A percentile compares a stretch with the other conserved stretches of the same genome.
phyloP scores from a whole-genome alignment of 192 early-diverging fungal species.

The Linnemannia zychae region DNA sequence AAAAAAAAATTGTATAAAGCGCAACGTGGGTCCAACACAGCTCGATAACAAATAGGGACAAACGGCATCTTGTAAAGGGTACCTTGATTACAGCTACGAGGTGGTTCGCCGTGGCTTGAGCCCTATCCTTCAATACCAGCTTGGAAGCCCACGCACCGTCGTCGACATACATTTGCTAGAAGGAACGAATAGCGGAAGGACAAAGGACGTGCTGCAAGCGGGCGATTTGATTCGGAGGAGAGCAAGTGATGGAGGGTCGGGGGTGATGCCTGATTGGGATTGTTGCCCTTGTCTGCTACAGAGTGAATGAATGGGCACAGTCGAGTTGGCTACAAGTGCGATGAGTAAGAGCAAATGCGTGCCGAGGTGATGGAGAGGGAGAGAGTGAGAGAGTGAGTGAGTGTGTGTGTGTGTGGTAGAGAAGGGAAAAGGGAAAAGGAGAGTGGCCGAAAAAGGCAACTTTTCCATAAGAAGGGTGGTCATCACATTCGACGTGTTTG shows the following conservation, averaged over 20 bases:
- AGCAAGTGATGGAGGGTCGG: neutral
- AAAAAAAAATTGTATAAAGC: no score
- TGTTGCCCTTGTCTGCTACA: no score
- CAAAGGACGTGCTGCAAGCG: neutral
- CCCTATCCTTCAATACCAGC: conserved; percentile 43
- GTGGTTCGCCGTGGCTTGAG: conserved; percentile 31
- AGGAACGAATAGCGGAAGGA: neutral
- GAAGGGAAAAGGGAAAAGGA: neutral
- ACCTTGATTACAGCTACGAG: conserved; percentile 47
- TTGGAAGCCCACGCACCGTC: conserved; percentile 51
- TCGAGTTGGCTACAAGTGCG: no score
- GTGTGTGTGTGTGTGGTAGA: no score
- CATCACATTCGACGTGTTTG: no score
- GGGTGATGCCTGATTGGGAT: conserved; percentile 3
- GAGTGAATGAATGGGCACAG: neutral
- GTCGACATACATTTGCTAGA: conserved; percentile 34
- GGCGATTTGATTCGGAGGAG: neutral
- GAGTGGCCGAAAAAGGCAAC: neutral
- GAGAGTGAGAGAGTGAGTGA: neutral
- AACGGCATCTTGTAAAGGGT: neutral
- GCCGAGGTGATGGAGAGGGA: neutral
- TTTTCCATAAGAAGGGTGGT: no score
- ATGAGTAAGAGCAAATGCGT: neutral
- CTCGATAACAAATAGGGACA: neutral
- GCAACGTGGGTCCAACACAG: no score